Base-by-base conservation (phyloP, 345 rosid species). In the Populus deltoides region DNA sequence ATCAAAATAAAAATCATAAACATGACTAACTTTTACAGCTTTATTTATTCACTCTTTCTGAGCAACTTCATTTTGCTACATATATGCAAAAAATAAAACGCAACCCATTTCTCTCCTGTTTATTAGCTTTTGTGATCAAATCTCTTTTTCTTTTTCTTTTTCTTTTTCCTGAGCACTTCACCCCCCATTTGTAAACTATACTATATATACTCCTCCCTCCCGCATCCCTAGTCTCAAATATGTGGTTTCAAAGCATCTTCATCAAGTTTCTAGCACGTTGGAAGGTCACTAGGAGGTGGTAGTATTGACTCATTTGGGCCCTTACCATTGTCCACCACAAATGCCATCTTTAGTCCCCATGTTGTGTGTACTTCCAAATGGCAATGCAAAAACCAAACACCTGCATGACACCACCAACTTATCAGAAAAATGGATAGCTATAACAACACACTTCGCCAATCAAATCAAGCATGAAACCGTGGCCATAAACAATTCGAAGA, bases 301-400 rank as follows among this genome's bases (percentile, higher is more conserved):
- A 67, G 74, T 3, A 86, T 22, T 0, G 86, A 83, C 79, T 86
- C 77, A 49, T 74, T 76, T 53, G 88, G 84, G 6, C 83, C 83
- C 66, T 86, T 71, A 2, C 88, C 88, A 59, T 86, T 81, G 41
- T 83, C 86, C 70, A 86, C 88, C 41, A 86, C 41, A 73, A 86
- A 86, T 27, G 81, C 86, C 88, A 86, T 86, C 72, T 86, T 86
- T 61, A 86, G 63, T 49, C 88, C 86, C 88, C 88, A 86, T 29
- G 83, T 59, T 11, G 88, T 86, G 70, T 86, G 88, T 29, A 86
- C 86, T 75, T 85, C 86, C 77, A 85, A 41, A 75, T 85, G 88
- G 78, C 88, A 85, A 71, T 86, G 88, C 83, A 83, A 13, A 65
- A 86, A 83, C 86, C 84, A 86, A 18, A 81, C 86, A 20, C 88